These are phyloP conservation scores for Pseudocercospora pini-densiflorae DNA, from an alignment of 2,329 filamentous ascomycete species.

Conservation along the genomic window DNA sequence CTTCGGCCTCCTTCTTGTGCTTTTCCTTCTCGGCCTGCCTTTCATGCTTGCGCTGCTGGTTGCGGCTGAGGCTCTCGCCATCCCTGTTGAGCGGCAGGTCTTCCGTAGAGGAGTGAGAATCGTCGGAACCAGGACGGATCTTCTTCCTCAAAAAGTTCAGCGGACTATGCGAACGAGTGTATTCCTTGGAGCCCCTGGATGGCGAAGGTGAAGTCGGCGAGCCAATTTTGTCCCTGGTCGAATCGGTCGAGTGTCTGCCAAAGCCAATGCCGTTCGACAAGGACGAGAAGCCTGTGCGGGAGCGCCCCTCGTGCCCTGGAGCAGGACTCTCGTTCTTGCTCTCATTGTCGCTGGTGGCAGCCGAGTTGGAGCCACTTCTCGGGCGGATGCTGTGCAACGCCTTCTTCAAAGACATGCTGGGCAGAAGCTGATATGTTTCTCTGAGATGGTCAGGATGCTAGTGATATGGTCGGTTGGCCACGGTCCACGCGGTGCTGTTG, in stretches of 20 bases:
- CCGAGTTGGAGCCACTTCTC: slow-evolving; percentile 35
- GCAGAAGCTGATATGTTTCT: neutral
- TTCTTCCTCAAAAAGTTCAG: slow-evolving; percentile 41
- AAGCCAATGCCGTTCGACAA: slow-evolving; percentile 33
- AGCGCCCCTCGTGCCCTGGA: slow-evolving; percentile 13
- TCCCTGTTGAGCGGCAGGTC: slow-evolving; percentile 53
- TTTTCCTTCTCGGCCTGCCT: slow-evolving; percentile 50
- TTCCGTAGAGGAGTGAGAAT: slow-evolving; percentile 41
- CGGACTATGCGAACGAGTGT: slow-evolving; percentile 40
- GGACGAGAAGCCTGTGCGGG: slow-evolving; percentile 33
- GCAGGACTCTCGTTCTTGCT: slow-evolving; percentile 24
- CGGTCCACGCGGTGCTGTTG: neutral
- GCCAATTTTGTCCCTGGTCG: slow-evolving; percentile 21
- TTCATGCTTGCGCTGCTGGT: slow-evolving; percentile 56
- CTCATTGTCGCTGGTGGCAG: slow-evolving; percentile 27
- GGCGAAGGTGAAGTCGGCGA: slow-evolving; percentile 24
- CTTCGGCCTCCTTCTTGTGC: slow-evolving; percentile 48
- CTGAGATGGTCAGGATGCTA: neutral
- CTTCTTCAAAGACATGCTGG: slow-evolving; percentile 49
- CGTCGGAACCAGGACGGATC: slow-evolving; percentile 35
- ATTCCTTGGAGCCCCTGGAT: slow-evolving; percentile 32
- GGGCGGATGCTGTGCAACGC: slow-evolving; percentile 51
- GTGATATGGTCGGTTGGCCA: neutral
- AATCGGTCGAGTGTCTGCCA: slow-evolving; percentile 27
- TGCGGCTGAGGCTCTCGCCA: slow-evolving; percentile 55